Conservation (phyloP, 2,329 filamentous ascomycete genomes). For the Aspergillus clavatus region DNA sequence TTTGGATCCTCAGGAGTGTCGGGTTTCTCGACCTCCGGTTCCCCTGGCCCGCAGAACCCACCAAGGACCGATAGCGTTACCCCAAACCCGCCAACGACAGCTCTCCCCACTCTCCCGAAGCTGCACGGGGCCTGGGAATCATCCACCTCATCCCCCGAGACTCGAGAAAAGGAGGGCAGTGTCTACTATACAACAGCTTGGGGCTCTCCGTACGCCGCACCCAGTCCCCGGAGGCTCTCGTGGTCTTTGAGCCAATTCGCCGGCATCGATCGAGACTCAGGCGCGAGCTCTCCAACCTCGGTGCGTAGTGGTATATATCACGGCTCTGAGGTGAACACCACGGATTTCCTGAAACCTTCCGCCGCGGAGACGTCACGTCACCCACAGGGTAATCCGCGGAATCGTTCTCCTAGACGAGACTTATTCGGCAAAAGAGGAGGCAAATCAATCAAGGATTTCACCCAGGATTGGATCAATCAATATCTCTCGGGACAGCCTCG, state of each 20-base stretch:
- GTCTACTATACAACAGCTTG: slow-evolving; percentile 72
- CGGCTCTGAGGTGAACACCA: slow-evolving; percentile 21
- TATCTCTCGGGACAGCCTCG: slow-evolving; percentile 68
- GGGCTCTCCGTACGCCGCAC: slow-evolving; percentile 81
- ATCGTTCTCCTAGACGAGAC: slow-evolving; percentile 23
- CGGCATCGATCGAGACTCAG: slow-evolving; percentile 36
- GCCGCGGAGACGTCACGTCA: slow-evolving; percentile 22
- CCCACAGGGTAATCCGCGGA: slow-evolving; percentile 22
- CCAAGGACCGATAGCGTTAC: slow-evolving; percentile 22
- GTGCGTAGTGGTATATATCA: slow-evolving; percentile 21
- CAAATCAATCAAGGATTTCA: slow-evolving; percentile 53
- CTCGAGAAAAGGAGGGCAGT: slow-evolving; percentile 44
- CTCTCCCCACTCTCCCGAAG: slow-evolving; percentile 30
- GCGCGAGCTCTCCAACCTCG: slow-evolving; percentile 33
- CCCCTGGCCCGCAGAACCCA: slow-evolving; percentile 27
- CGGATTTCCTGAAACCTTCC: slow-evolving; percentile 27
- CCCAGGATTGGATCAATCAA: slow-evolving; percentile 80
- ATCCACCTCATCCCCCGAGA: slow-evolving; percentile 37
- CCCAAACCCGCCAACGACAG: slow-evolving; percentile 22
- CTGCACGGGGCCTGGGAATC: slow-evolving; percentile 33
- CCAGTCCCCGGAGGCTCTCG: slow-evolving; percentile 44
- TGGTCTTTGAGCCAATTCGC: slow-evolving; percentile 42
- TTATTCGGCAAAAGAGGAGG: slow-evolving; percentile 23
- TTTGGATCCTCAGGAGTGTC: slow-evolving; percentile 35
- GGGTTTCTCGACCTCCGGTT: slow-evolving; percentile 33